Base-by-base conservation (phyloP, 129 eudicot genomes). In the Escallonia rubra region DNA sequence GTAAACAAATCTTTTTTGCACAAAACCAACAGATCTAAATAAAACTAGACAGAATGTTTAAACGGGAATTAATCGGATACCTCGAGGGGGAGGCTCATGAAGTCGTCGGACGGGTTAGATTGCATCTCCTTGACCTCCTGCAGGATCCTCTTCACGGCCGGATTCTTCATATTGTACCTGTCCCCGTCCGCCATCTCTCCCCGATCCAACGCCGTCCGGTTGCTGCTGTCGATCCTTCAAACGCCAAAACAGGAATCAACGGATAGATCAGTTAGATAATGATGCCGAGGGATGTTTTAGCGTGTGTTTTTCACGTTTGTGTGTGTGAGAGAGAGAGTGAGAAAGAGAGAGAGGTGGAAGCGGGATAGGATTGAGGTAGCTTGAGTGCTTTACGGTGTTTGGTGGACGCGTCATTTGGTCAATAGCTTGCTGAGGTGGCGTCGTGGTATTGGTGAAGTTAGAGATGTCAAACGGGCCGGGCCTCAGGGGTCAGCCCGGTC, bases 41-140 rank as follows among this genome's bases (percentile, higher is more conserved):
- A 23, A 23, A 23, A 0, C 1, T 23, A 23, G 34, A 23, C 34
- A 23, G 1, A 23, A 23, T 1, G 34, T 1, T 23, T 23, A 23
- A 23, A 23, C 34, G 34, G 1, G 34, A 23, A 23, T 23, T 0
- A 23, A 23, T 23, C 34, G 51, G 34, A 42, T 43, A 87, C 98
- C 98, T 92, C 96, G 61, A 92, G 91, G 67, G 98, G 98, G 34
- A 92, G 95, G 80, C 98, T 92, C 86, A 77, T 89, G 83, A 92
- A 92, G 79, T 92, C 95, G 67, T 89, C 82, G 53, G 95, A 86
- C 65, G 98, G 98, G 54, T 92, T 86, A 0, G 98, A 89, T 84
- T 92, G 98, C 98, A 92, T 89, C 87, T 92, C 96, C 66, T 92
- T 92, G 16, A 92, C 78, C 85, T 92, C 98, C 81, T 92, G 96